Evolutionary conservation across 73 alveolate species (phyloP), one percentile per base, ranked within the genome.

Genomic region (Strombidium stylifer): DNA sequence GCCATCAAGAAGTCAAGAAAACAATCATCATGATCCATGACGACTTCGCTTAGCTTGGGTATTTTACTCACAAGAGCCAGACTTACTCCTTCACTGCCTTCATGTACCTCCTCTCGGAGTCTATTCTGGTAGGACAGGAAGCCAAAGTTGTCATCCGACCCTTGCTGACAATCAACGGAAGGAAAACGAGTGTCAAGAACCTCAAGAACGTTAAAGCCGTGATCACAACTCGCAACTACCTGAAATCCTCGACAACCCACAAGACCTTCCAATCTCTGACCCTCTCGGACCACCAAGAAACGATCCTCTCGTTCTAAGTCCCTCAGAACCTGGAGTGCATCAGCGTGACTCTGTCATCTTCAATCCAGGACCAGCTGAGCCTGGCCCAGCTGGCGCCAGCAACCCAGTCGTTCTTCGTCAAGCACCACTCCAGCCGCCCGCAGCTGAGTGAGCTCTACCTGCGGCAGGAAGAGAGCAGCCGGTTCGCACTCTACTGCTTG

Each of bases 91-190:
- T 76, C 36, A 50, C 41, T 12, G 45, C 60, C 5, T 12, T 31
- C 2, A 51, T 76, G 19, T 30, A 26, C 15, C 28, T 76, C 8
- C 45, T 65, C 62, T 25, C 69, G 0, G 87, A 74, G 28, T 49
- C 74, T 25, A 49, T 82, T 12, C 40, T 82, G 7, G 65, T 73
- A 58, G 93, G 93, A 53, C 64, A 58, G 53, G 31, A 40, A 27
- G 83, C 87, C 12, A 35, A 42, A 16, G 36, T 82, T 3, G 18
- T 74, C n/a, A 34, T 82, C 5, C 35, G 61, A 32, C 93, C 93
- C 0, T 11, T n/a, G 10, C 36, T 75, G 7, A 14, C 19, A 21
- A 53, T 82, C 34, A 37, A 61, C 41, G 79, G 69, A 0, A 61
- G 78, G 28, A 35, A 15, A 24, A 77, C 76, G 0, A 4, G 60